Percentiles rank a stretch among this genome's conserved stretches.
Evolutionary conservation across 352 stramenopile genomes (phyloP).

Genomic region (Pilasporangium apinafurcum): DNA sequence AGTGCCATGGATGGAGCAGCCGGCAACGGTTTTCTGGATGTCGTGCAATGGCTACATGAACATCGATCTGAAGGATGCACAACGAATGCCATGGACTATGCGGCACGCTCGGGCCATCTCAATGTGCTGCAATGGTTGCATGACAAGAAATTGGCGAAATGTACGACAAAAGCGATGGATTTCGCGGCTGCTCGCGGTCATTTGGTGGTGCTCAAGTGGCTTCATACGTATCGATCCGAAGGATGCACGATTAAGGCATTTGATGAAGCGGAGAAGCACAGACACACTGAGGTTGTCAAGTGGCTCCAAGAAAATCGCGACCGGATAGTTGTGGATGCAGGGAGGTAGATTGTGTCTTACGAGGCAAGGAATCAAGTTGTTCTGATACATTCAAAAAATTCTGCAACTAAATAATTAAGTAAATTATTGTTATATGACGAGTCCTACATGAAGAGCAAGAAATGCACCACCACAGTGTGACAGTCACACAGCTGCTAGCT

Average conservation of each 20-base stretch:
- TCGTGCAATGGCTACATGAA: constrained; percentile 1
- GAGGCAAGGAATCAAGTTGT: too few relatives aligned
- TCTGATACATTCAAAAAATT: too few relatives aligned
- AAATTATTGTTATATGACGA: too few relatives aligned
- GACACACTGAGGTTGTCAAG: too few relatives aligned
- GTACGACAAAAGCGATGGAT: background rate
- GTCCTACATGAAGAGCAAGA: too few relatives aligned
- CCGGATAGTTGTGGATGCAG: too few relatives aligned
- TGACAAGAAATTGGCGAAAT: background rate
- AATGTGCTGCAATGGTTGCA: background rate
- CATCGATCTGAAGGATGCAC: constrained; percentile 2
- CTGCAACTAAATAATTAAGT: too few relatives aligned
- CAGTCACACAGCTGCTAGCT: too few relatives aligned
- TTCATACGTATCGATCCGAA: background rate
- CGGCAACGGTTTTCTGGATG: background rate
- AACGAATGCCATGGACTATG: background rate
- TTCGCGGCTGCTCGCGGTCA: background rate
- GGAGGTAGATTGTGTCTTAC: too few relatives aligned
- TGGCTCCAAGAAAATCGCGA: background rate
- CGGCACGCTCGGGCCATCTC: background rate
- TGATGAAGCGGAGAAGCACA: too few relatives aligned
- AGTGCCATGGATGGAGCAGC: constrained; percentile 3
- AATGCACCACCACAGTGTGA: too few relatives aligned
- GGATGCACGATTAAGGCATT: background rate
- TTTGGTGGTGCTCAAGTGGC: background rate